Evolutionary conservation across 495 filamentous ascomycete genomes (phyloP).

Genomic region (Penicillium canescens): DNA sequence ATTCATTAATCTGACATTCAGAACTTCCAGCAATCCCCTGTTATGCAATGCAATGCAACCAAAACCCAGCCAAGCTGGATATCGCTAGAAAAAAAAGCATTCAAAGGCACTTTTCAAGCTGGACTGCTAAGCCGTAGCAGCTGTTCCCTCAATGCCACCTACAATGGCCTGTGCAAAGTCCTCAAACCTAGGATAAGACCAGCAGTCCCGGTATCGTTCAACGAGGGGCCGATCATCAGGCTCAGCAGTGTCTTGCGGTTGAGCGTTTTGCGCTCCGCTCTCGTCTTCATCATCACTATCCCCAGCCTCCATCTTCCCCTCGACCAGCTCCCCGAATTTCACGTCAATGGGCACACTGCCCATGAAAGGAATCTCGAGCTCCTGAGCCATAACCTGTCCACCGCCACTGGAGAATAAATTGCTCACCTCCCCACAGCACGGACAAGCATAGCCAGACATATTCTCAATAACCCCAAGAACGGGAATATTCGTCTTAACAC

Average conservation of each 20-base stretch:
- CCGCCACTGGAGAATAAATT: slow-evolving; percentile 91
- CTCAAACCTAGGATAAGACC: slow-evolving; percentile 71
- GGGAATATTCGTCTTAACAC: slow-evolving; percentile 76
- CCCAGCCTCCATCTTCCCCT: slow-evolving; percentile 51
- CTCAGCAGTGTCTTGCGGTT: slow-evolving; percentile 40
- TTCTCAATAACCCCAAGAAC: slow-evolving; percentile 94
- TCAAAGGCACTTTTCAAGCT: not conserved
- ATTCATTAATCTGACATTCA: slow-evolving; percentile 1
- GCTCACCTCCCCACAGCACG: slow-evolving; percentile 89
- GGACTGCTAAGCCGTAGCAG: not conserved
- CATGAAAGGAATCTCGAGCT: slow-evolving; percentile 81
- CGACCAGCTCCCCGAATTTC: slow-evolving; percentile 63
- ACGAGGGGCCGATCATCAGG: slow-evolving; percentile 62
- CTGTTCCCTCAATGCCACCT: slow-evolving; percentile 37
- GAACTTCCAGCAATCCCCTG: not conserved
- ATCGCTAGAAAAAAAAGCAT: slow-evolving; percentile 6
- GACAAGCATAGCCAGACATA: slow-evolving; percentile 96
- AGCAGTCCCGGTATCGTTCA: slow-evolving; percentile 77
- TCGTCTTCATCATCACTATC: slow-evolving; percentile 41
- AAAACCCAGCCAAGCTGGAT: slow-evolving; percentile 1
- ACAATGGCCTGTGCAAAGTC: slow-evolving; percentile 61
- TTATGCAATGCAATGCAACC: slow-evolving; percentile 9
- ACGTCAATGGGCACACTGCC: slow-evolving; percentile 89
- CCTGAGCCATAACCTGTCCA: slow-evolving; percentile 83
- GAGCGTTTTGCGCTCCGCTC: slow-evolving; percentile 45